Base-by-base conservation (phyloP, 345 rosid species). In the Eucalyptus dawsonii region DNA sequence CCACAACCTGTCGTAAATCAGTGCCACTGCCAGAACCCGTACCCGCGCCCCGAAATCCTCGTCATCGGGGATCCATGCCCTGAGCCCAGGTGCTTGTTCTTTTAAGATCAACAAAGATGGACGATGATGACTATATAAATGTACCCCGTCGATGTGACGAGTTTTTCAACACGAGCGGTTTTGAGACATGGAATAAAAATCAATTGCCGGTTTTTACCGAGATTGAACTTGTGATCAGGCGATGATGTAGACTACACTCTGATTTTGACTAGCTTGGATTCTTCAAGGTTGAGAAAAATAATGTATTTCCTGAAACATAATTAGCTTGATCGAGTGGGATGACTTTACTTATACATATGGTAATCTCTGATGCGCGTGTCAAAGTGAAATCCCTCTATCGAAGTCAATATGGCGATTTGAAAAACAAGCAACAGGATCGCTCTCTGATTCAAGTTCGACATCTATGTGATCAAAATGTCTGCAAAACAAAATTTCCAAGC, bases 351-450 rank as follows among this genome's bases (percentile, higher is more conserved):
- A 9, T 69, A 31, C 5, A 1, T 60, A 60, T 0, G 8, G 4
- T 65, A 65, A 29, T 65, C 5, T 65, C 5, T 7, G 0, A 13
- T n/a, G 9, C 5, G 5, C 3, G 3, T 14, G 37, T 14, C 1
- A 5, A 14, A n/a, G 37, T 65, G 9, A 65, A 65, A 72, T 37
- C 45, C 2, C 47, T 37, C 25, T 34, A 72, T 19, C 3, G 4
- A 72, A 34, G 3, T 34, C 4, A 2, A 69, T 69, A 69, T 69
- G 80, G 25, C 2, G 3, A 72, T 34, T 72, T 0, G 45, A 15
- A 72, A 34, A 37, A 34, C 8, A 5, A 37, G 21, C 14, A 34
- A 72, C 1, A 3, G 0, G 81, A n/a, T n/a, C n/a, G n/a, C n/a
- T n/a, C n/a, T n/a, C n/a, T n/a, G n/a, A n/a, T n/a, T n/a, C 14